phyloP scores from a whole-genome alignment of 2,329 filamentous ascomycete species.

The Penicillium sp. region DNA sequence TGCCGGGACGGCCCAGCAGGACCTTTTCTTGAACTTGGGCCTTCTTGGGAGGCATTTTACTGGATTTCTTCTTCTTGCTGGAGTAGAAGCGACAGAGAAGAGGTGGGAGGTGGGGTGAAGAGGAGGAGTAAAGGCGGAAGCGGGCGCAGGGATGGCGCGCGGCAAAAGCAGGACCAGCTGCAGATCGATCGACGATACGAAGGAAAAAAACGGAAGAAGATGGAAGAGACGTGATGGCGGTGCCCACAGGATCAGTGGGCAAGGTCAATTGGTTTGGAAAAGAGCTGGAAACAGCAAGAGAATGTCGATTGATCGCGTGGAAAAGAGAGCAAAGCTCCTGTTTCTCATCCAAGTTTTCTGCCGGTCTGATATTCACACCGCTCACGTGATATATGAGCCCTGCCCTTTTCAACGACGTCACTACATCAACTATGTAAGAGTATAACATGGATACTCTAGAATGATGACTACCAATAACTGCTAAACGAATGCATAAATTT shows the following conservation, averaged over 20 bases:
- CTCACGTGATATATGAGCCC: conserved; percentile 36
- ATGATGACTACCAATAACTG: background rate
- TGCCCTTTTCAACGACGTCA: conserved; percentile 26
- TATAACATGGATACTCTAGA: no score
- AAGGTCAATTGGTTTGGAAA: conserved; percentile 24
- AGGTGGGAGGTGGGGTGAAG: conserved; percentile 37
- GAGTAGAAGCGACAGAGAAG: conserved; percentile 58
- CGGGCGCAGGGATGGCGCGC: conserved; percentile 42
- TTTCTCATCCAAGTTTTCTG: conserved; percentile 34
- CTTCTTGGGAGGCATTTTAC: conserved; percentile 97
- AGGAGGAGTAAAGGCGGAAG: conserved; percentile 49
- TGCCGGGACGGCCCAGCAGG: conserved; percentile 91
- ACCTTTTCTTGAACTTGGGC: conserved; percentile 90
- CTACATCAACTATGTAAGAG: background rate
- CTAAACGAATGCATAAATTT: background rate
- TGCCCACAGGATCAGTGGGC: conserved; percentile 31
- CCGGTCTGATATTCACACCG: conserved; percentile 28
- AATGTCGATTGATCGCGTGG: conserved; percentile 14
- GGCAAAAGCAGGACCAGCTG: conserved; percentile 69
- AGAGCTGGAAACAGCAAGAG: conserved; percentile 18
- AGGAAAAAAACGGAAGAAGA: conserved; percentile 45
- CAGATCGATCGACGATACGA: conserved; percentile 63
- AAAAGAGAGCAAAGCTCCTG: conserved; percentile 18
- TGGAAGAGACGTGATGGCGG: conserved; percentile 41
- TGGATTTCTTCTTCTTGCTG: conserved; percentile 64